Percentiles rank a stretch among this genome's conserved stretches.
Evolutionary conservation across 345 rosid genomes (phyloP).

Genomic region (Sisymbrium irio): DNA sequence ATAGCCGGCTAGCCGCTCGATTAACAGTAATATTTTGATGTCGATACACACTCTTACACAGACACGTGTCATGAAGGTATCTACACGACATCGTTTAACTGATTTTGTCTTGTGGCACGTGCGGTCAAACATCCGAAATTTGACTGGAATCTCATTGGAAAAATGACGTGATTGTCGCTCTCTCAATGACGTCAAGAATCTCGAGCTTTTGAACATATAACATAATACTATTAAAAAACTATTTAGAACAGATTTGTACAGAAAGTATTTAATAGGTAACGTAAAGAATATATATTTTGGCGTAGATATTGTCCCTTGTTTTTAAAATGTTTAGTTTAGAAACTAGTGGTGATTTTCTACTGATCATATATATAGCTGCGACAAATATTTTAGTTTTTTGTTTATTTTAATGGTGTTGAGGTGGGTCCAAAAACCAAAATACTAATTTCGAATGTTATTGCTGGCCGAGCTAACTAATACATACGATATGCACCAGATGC

Average conservation of each 20-base stretch:
- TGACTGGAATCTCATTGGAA: not conserved
- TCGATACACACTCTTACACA: not conserved
- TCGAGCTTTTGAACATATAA: not conserved
- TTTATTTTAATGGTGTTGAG: not conserved
- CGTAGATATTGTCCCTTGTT: not conserved
- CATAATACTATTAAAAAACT: not conserved
- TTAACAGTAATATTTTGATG: not conserved
- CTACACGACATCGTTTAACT: not conserved
- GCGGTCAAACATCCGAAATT: not conserved
- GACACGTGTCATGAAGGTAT: not conserved
- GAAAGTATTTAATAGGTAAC: not conserved
- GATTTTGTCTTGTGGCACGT: constrained; percentile 11
- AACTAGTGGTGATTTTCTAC: not conserved
- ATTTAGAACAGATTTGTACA: not conserved
- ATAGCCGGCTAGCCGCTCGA: not conserved
- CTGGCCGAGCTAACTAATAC: not conserved
- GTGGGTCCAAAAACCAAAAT: not conserved
- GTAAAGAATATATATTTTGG: not conserved
- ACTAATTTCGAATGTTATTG: not conserved
- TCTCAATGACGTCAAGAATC: constrained; percentile 20
- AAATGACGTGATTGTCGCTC: not conserved
- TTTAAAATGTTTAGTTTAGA: not conserved
- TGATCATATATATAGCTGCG: not conserved
- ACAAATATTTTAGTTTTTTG: not conserved
- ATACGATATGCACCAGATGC: not conserved